These are phyloP conservation scores for Scolecobasidium constrictum DNA, from an alignment of 2,329 filamentous ascomycete genomes.

Conservation along the genomic window DNA sequence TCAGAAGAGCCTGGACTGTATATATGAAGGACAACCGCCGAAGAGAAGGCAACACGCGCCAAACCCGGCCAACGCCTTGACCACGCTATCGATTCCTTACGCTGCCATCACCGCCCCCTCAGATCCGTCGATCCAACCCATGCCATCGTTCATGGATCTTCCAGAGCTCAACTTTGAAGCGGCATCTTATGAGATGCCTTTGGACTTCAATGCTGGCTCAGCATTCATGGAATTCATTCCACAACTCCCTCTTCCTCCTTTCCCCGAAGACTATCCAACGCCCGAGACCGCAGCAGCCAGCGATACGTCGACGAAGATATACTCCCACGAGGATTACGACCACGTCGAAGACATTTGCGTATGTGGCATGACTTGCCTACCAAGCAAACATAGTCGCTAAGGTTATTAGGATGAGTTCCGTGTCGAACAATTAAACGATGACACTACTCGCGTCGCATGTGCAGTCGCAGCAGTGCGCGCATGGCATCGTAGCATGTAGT, in stretches of 20 bases:
- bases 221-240: background rate
- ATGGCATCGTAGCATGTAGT: background rate
- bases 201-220: background rate
- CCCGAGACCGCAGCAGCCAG: background rate
- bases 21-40: background rate
- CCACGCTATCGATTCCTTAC: no score
- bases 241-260: background rate
- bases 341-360: constrained; percentile 1
- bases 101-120: background rate
- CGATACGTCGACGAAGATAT: background rate
- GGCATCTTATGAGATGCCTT: background rate
- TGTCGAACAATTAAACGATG: background rate
- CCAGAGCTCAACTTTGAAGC: background rate
- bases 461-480: background rate
- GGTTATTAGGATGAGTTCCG: background rate
- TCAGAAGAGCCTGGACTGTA: background rate
- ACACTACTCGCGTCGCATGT: background rate
- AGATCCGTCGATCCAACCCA: background rate
- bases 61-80: background rate
- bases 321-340: background rate
- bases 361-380: no score
- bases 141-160: background rate
- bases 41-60: background rate
- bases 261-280: background rate
- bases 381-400: no score